Evolutionary conservation across 1,284 basidiomycete genomes (phyloP), one percentile per base, ranked within the genome.

Genomic region (Ceratobasidium sp.): DNA sequence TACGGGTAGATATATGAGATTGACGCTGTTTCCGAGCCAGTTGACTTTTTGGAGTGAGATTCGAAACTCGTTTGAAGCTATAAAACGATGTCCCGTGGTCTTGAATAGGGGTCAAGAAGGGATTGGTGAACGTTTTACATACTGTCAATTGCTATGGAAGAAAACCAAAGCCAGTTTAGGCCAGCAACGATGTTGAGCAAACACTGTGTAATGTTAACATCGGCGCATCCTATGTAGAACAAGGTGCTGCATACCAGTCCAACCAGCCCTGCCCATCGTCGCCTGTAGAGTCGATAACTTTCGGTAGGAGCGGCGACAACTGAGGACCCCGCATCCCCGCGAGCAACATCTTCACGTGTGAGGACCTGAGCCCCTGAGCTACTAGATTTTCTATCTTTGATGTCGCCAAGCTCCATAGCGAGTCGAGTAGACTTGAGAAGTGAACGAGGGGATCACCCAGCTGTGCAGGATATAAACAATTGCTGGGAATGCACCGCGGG

Each of bases 121-220:
- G 11, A 9, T 43, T n/a, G 64, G 17, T n/a, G 34, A 25, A 9
- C 51, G 8, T 22, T 1, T 46, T 5, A 77, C 84, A 54, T 76
- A 93, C 92, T 86, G 78, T 89, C 82, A 61, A 89, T 89, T 0
- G 93, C 86, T 74, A 95, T 93, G 1, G 93, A 91, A 9, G 92
- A 93, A 81, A 94, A 95, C 92, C 88, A 89, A 2, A 91, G 87
- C 87, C 89, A 89, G 15, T 87, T 84, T 89, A 92, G 89, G 1
- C 88, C 92, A 0, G 87, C 85, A 13, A 89, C 86, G 43, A 91
- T 81, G 76, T 90, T 92, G 32, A 94, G 83, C 9, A 89, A 52
- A 22, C 90, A 85, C 92, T 93, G n/a, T 11, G 37, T 29, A 69
- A 43, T n/a, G 34, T 54, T 29, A 52, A 22, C 32, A n/a, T 25